Conservation (phyloP, 228 moss, liverwort and hornwort species). For the Sphagnum magellanicum region DNA sequence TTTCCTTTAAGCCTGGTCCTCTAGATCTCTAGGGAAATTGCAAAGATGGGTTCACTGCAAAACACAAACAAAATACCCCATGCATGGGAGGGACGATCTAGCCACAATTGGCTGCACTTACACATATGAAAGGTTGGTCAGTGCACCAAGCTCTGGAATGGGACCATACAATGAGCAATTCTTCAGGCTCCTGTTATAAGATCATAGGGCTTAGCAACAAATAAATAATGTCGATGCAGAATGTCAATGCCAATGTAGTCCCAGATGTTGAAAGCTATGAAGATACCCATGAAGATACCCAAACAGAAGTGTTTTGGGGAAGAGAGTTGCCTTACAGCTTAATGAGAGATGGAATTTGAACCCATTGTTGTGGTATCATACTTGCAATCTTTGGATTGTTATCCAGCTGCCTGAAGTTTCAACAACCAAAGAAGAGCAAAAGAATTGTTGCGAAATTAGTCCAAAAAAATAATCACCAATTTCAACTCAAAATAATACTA, state of each 20-base stretch:
- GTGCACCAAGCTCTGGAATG: conserved; percentile 22
- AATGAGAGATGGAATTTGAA: conserved; percentile 23
- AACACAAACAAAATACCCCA: too few species aligned
- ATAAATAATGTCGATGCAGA: too few species aligned
- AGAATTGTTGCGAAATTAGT: neutral
- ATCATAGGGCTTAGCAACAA: too few species aligned
- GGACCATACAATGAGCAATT: conserved; percentile 48
- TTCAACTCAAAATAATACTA: neutral
- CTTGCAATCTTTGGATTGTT: conserved; percentile 41
- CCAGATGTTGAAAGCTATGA: too few species aligned
- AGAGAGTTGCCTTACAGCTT: conserved; percentile 50
- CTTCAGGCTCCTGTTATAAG: conserved; percentile 52
- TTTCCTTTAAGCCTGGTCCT: too few species aligned
- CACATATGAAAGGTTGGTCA: conserved; percentile 32
- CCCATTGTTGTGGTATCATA: conserved; percentile 28
- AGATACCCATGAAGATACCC: too few species aligned
- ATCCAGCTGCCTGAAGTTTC: conserved; percentile 58
- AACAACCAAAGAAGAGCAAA: neutral
- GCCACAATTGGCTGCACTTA: conserved; percentile 8
- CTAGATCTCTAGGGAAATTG: too few species aligned
- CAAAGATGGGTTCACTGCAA: too few species aligned
- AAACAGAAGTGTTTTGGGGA: neutral
- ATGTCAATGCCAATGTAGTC: too few species aligned
- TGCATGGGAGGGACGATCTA: too few species aligned
- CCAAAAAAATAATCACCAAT: neutral